A percentile compares a stretch with the other conserved stretches of the same genome.
phyloP scores from a whole-genome alignment of 192 early-diverging fungal genomes.

The Podila minutissima region DNA sequence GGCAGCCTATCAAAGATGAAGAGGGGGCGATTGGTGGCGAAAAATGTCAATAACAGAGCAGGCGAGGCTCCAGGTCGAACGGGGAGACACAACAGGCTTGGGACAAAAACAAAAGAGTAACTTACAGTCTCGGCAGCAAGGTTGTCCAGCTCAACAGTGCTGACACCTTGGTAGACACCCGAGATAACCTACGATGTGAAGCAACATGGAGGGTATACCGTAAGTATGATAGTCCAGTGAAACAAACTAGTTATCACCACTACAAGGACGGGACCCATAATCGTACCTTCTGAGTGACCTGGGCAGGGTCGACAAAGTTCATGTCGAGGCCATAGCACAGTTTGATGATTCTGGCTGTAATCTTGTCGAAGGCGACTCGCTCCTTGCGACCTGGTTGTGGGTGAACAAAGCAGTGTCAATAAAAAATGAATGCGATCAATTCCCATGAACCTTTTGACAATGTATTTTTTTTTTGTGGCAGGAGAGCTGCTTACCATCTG shows the following conservation, averaged over 20 bases:
- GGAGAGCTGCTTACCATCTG: slow-evolving; percentile 24
- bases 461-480: not conserved
- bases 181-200: slow-evolving; percentile 70
- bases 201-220: not conserved
- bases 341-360: slow-evolving; percentile 94
- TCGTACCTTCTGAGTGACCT: slow-evolving; percentile 92
- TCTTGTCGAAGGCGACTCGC: slow-evolving; percentile 97
- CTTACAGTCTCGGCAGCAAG: slow-evolving; percentile 83
- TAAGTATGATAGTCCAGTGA: not conserved
- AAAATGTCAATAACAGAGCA: not conserved
- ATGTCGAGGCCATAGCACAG: slow-evolving; percentile 96
- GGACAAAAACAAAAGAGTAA: not conserved
- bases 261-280: not conserved
- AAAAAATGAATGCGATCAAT: not conserved
- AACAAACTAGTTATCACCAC: not conserved
- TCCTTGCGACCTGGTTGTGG: slow-evolving; percentile 75
- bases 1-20: slow-evolving; percentile 68
- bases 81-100: not conserved
- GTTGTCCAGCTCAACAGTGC: slow-evolving; percentile 88
- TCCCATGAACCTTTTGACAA: not conserved
- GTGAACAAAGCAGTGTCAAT: not conserved
- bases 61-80: not conserved
- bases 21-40: not conserved
- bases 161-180: slow-evolving; percentile 90
- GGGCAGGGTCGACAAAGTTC: slow-evolving; percentile 95